A percentile compares a stretch with the other conserved stretches of the same genome.
Conservation (phyloP, 2,329 filamentous ascomycete species). For the Cadophora luteo-olivacea region DNA sequence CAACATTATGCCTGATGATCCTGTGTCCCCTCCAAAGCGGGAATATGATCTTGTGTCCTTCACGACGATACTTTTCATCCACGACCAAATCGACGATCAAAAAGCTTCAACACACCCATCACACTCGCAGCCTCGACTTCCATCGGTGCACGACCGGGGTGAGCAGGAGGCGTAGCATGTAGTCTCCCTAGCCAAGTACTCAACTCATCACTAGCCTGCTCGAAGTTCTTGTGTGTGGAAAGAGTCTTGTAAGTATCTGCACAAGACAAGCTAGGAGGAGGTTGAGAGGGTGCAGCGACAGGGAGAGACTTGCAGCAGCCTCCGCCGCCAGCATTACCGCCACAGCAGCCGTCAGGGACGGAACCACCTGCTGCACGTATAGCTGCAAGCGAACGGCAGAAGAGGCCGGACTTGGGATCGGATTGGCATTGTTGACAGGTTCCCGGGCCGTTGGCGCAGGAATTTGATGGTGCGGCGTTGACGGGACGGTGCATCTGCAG, state of each 20-base stretch:
- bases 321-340: conserved; percentile 62
- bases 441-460: conserved; percentile 68
- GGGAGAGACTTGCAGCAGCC: conserved; percentile 64
- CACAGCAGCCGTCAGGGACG: conserved; percentile 63
- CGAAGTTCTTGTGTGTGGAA: conserved; percentile 77
- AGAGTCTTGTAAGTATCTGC: conserved; percentile 82
- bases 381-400: conserved; percentile 82
- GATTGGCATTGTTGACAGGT: conserved; percentile 79
- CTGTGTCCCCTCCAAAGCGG: background rate
- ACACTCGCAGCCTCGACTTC: conserved; percentile 85
- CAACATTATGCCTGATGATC: too few relatives aligned
- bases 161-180: conserved; percentile 57
- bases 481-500: conserved; percentile 43
- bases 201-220: conserved; percentile 75
- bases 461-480: conserved; percentile 34
- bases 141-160: conserved; percentile 60
- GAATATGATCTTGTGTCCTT: background rate
- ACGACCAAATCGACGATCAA: conserved; percentile 75
- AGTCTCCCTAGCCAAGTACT: conserved; percentile 79
- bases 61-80: conserved; percentile 36
- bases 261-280: conserved; percentile 65
- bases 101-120: conserved; percentile 84
- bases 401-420: conserved; percentile 81
- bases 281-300: conserved; percentile 39
- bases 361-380: conserved; percentile 47